Percentiles rank a stretch among this genome's conserved stretches.
phyloP scores from a whole-genome alignment of 345 rosid species.

The Jatropha curcas region DNA sequence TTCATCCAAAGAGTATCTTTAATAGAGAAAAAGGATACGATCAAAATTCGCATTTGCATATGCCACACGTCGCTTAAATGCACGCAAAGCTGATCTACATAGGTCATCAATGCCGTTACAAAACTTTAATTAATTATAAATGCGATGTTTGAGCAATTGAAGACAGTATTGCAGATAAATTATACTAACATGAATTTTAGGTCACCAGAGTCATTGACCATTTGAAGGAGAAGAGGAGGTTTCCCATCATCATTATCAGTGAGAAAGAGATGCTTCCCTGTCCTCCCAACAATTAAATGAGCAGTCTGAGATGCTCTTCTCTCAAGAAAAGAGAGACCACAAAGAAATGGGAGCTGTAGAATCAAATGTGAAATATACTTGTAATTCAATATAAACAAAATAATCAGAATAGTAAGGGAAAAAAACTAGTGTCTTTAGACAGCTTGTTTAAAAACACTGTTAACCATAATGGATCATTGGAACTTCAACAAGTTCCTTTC shows the following conservation, averaged over 20 bases:
- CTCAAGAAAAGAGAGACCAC: constrained; percentile 92
- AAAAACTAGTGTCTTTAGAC: not conserved
- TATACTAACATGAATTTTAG: constrained; percentile 71
- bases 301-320: constrained; percentile 83
- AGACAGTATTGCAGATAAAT: not conserved
- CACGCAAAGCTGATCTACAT: constrained; percentile 74
- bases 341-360: constrained; percentile 78
- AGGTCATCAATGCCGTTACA: constrained; percentile 26
- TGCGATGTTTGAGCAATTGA: not conserved
- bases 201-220: constrained; percentile 72
- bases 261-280: constrained; percentile 90
- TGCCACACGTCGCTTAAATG: constrained; percentile 87
- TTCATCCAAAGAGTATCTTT: constrained; percentile 14
- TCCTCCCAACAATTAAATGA: constrained; percentile 80
- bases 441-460: not conserved
- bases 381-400: not conserved
- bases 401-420: not conserved
- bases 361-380: constrained; percentile 6
- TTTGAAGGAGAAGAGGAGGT: constrained; percentile 86
- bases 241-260: constrained; percentile 73
- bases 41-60: constrained; percentile 90
- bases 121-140: constrained; percentile 1
- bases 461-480: not conserved
- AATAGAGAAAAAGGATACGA: constrained; percentile 58
- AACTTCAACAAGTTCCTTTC: not conserved